Evolutionary conservation across 1,139 yeast genomes (phyloP).

Genomic region (Diutina catenulata): DNA sequence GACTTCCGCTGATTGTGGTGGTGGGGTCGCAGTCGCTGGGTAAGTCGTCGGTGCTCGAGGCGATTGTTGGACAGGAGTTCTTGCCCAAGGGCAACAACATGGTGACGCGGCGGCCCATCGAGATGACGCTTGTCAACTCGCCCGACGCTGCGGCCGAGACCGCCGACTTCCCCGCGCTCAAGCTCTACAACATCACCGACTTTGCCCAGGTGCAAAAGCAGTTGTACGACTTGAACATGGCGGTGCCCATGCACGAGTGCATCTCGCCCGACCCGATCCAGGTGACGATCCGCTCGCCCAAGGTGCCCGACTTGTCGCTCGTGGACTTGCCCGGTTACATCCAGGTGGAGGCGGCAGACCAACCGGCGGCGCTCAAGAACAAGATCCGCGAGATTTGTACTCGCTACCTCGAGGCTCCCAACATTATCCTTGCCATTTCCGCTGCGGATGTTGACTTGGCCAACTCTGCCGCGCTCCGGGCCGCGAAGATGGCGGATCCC

Average conservation of each 20-base stretch:
- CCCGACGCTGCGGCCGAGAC: slow-evolving; percentile 74
- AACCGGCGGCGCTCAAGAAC: slow-evolving; percentile 71
- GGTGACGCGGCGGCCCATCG: slow-evolving; percentile 95
- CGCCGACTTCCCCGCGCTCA: slow-evolving; percentile 90
- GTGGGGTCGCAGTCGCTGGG: slow-evolving; percentile 98
- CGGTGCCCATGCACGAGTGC: slow-evolving; percentile 78
- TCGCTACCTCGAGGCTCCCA: slow-evolving; percentile 79
- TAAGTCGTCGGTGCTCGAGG: slow-evolving; percentile 84
- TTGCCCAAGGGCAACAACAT: slow-evolving; percentile 89
- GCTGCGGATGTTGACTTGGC: slow-evolving; percentile 98
- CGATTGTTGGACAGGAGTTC: slow-evolving; percentile 90
- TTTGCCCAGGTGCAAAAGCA: slow-evolving; percentile 81
- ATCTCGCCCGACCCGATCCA: slow-evolving; percentile 89
- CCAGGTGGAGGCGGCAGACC: slow-evolving; percentile 94
- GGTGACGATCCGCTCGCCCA: slow-evolving; percentile 79
- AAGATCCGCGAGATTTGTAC: slow-evolving; percentile 75
- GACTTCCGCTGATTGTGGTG: slow-evolving; percentile 89
- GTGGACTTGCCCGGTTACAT: slow-evolving; percentile 97
- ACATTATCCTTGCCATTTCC: slow-evolving; percentile 87
- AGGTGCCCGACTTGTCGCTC: slow-evolving; percentile 85
- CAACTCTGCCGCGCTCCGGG: slow-evolving; percentile 85
- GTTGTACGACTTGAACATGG: slow-evolving; percentile 77
- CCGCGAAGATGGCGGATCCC: slow-evolving; percentile 90
- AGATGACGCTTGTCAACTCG: slow-evolving; percentile 79
- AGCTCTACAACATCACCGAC: slow-evolving; percentile 71